Conservation (phyloP, 1,284 basidiomycete species). For the Ustilago trichophora region DNA sequence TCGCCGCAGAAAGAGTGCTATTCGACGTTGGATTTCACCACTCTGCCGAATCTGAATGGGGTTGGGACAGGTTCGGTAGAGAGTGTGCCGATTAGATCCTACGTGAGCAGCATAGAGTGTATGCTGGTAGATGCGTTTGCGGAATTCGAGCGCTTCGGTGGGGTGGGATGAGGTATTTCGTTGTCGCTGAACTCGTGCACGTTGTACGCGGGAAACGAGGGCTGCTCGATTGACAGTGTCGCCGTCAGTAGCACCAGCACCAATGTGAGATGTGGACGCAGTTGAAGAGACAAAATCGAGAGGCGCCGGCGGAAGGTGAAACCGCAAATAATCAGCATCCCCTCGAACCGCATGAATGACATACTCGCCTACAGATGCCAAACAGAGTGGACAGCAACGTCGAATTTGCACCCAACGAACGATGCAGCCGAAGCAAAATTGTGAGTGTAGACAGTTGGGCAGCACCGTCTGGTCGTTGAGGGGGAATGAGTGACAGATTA, state of each 20-base stretch:
- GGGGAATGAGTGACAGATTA: constrained; percentile 59
- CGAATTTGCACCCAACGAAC: constrained; percentile 60
- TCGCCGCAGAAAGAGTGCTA: constrained; percentile 55
- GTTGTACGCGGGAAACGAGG: no score
- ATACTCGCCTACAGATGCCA: constrained; percentile 47
- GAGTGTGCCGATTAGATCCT: constrained; percentile 60
- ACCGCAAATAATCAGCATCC: constrained; percentile 58
- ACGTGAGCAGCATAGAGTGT: constrained; percentile 60
- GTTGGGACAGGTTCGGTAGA: constrained; percentile 47
- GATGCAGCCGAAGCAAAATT: constrained; percentile 66
- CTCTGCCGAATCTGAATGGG: constrained; percentile 35
- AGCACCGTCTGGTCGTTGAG: constrained; percentile 62
- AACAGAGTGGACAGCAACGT: constrained; percentile 64
- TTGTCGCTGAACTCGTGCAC: background rate
- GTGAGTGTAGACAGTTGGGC: constrained; percentile 58
- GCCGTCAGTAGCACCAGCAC: background rate
- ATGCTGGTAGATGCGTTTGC: constrained; percentile 57
- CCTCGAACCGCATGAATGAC: constrained; percentile 60
- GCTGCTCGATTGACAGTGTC: background rate
- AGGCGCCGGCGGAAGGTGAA: constrained; percentile 40
- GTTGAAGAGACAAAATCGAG: background rate
- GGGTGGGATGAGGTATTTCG: no score
- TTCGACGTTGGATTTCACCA: constrained; percentile 6
- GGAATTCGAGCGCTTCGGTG: constrained; percentile 48
- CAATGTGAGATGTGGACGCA: no score